Base-by-base conservation (phyloP, 2,329 filamentous ascomycete genomes). In the Pseudogymnoascus sp. region DNA sequence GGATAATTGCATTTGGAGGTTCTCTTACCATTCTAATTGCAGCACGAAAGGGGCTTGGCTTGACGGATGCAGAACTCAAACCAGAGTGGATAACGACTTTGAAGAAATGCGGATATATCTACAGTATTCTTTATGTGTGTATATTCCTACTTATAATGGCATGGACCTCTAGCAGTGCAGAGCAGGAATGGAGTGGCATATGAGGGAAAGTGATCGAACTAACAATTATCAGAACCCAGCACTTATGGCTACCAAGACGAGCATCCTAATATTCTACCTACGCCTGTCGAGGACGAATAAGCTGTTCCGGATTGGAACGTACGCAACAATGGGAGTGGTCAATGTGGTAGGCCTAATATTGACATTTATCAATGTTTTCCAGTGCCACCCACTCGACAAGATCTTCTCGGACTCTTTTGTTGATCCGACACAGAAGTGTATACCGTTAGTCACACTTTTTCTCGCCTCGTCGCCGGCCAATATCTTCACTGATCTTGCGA, bases 181-280 rank as follows among this genome's bases (percentile, higher is more conserved):
- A 56, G 8, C 21, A 44, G 14, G 5, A 50, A 31, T 12, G 11
- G 8, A 18, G 50, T 10, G 10, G 28, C 3, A 11, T 36, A 56
- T 56, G 46, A 12, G 25, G 5, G 34, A 12, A 36, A 61, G 7
- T 1, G 31, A 31, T 25, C 14, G 66, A 42, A 66, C 64, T 37
- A 21, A 2, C 10, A 36, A 8, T 62, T 16, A 38, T 18, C 70
- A 91, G 86, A 95, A 96, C 72, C 91, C 91, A 14, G 88, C 90
- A 3, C 79, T 96, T 62, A 95, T 95, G 89, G 86, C 89, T 3
- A 91, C 90, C 62, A 96, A 96, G 77, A 91, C 90, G 0, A 95
- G 90, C 21, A 89, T 96, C 69, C 81, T 96, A 65, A 80, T 93
- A 61, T 96, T 96, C 75, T 96, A 95, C 76, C 80, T 96, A 60